Conservation (phyloP, 441 rosid species). For the Pelargonium cotyledonis region DNA sequence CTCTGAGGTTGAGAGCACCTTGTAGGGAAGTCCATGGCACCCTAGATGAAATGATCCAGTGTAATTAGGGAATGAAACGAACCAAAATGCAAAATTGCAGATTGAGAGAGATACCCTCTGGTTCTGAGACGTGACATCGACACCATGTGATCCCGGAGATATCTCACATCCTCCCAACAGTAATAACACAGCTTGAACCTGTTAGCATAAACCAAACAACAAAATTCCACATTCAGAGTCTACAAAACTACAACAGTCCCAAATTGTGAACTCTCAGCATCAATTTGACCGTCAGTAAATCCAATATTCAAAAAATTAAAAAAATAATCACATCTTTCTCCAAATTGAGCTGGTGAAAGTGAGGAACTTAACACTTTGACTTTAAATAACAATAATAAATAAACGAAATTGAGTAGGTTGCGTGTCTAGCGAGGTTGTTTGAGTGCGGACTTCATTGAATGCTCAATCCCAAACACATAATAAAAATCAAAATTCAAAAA, state of each 20-base stretch:
- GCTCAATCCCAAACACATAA: no score
- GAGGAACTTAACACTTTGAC: no score
- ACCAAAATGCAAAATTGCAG: not conserved
- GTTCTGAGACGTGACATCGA: slow-evolving; percentile 50
- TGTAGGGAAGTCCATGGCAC: slow-evolving; percentile 49
- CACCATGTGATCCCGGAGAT: slow-evolving; percentile 45
- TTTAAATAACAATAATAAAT: no score
- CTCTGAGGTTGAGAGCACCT: slow-evolving; percentile 72
- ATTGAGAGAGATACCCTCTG: slow-evolving; percentile 58
- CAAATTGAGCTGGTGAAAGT: no score
- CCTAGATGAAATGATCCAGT: slow-evolving; percentile 29
- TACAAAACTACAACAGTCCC: slow-evolving; percentile 2
- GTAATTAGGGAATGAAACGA: not conserved
- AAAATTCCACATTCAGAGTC: not conserved
- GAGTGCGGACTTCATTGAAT: no score
- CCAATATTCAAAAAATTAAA: no score
- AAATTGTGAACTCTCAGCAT: no score
- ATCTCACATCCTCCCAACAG: slow-evolving; percentile 72
- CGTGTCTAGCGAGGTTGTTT: no score
- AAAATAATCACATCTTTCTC: no score
- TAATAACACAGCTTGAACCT: slow-evolving; percentile 81
- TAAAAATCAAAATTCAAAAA: no score
- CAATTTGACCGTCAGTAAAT: no score
- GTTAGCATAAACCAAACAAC: slow-evolving; percentile 6
- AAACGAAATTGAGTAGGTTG: no score